phyloP scores from a whole-genome alignment of 495 filamentous ascomycete genomes.

The Talaromyces trachyspermus region DNA sequence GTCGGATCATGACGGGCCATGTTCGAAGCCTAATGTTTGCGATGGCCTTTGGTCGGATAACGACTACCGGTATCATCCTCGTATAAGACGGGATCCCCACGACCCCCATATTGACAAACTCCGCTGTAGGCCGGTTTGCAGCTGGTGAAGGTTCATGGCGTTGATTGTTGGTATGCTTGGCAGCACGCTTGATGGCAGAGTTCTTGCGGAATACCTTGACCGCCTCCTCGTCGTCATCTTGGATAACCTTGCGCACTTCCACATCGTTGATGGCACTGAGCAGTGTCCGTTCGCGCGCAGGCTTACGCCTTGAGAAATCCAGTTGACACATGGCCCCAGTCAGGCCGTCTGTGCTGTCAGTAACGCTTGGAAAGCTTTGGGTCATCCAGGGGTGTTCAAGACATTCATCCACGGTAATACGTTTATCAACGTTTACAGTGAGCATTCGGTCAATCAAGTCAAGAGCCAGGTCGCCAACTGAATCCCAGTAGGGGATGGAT shows the following conservation, averaged over 20 bases:
- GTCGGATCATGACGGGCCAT: neutral
- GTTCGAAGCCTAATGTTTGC: neutral
- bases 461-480: slow-evolving; percentile 79
- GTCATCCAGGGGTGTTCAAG: slow-evolving; percentile 88
- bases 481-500: slow-evolving; percentile 98
- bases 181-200: slow-evolving; percentile 37
- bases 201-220: slow-evolving; percentile 81
- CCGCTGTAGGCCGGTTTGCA: slow-evolving; percentile 54
- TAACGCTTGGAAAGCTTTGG: slow-evolving; percentile 34
- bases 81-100: slow-evolving; percentile 72
- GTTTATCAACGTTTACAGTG: slow-evolving; percentile 70
- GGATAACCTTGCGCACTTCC: slow-evolving; percentile 54
- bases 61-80: slow-evolving; percentile 50
- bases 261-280: slow-evolving; percentile 77
- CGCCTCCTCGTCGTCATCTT: slow-evolving; percentile 45
- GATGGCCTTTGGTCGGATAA: neutral
- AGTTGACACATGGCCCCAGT: slow-evolving; percentile 73
- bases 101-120: slow-evolving; percentile 79
- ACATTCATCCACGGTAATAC: slow-evolving; percentile 84
- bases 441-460: slow-evolving; percentile 96
- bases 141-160: slow-evolving; percentile 53
- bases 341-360: slow-evolving; percentile 89
- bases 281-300: slow-evolving; percentile 74
- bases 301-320: slow-evolving; percentile 77
- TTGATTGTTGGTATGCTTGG: slow-evolving; percentile 30